Evolutionary conservation across 495 filamentous ascomycete species (phyloP).

Genomic region (Lentithecium fluviatile): DNA sequence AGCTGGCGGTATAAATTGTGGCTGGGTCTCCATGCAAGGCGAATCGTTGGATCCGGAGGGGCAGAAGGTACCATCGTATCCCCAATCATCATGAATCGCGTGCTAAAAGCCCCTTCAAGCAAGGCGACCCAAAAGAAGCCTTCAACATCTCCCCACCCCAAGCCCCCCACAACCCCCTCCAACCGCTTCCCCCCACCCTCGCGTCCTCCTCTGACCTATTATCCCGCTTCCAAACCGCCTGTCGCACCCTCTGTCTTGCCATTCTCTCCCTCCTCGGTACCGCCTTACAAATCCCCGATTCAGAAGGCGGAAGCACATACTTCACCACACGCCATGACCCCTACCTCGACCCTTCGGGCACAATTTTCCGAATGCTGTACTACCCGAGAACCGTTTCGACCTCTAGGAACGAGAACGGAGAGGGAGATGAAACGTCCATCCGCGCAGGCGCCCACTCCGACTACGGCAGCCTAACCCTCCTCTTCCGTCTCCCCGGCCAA

Average conservation of each 20-base stretch:
- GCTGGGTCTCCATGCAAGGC: conserved; percentile 85
- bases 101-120: conserved; percentile 56
- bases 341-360: conserved; percentile 60
- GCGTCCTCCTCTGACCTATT: conserved; percentile 59
- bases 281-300: conserved; percentile 59
- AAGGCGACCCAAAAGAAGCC: conserved; percentile 91
- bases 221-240: conserved; percentile 62
- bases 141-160: conserved; percentile 94
- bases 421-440: conserved; percentile 49
- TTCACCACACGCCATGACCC: conserved; percentile 72
- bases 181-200: conserved; percentile 73
- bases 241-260: conserved; percentile 69
- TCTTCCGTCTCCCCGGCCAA: conserved; percentile 78
- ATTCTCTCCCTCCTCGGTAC: conserved; percentile 73
- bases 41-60: conserved; percentile 84
- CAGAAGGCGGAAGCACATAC: conserved; percentile 58
- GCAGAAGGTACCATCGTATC: conserved; percentile 64
- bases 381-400: conserved; percentile 42
- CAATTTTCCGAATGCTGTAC: conserved; percentile 78
- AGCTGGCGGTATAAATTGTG: conserved; percentile 62
- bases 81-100: too few relatives aligned
- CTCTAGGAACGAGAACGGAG: conserved; percentile 38
- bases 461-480: conserved; percentile 65
- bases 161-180: conserved; percentile 73
- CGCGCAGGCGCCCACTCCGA: conserved; percentile 69